Percentiles rank a stretch among this genome's conserved stretches.
Evolutionary conservation across 1,284 basidiomycete genomes (phyloP).

Genomic region (Ceratobasidium sp.): DNA sequence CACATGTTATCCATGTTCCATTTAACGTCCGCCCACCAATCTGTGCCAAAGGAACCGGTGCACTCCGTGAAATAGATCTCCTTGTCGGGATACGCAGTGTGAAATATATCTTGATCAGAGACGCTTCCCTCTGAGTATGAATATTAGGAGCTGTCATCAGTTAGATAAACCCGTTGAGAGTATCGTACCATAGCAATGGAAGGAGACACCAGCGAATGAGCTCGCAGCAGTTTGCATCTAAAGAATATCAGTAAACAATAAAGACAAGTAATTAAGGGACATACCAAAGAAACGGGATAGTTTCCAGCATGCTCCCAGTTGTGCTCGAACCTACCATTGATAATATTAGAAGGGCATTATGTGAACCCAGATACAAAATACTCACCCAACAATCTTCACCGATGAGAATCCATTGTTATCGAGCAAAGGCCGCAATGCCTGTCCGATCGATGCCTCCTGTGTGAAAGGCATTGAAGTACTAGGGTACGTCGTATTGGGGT

Average conservation of each 20-base stretch:
- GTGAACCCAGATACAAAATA: background rate
- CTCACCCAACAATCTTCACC: conserved; percentile 66
- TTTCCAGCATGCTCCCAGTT: conserved; percentile 67
- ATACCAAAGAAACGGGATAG: conserved; percentile 65
- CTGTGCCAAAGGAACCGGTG: conserved; percentile 64
- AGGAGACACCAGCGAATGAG: conserved; percentile 66
- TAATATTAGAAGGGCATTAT: too few relatives aligned
- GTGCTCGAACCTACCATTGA: conserved; percentile 62
- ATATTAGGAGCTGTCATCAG: background rate
- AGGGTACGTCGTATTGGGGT: conserved; percentile 68
- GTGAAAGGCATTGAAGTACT: conserved; percentile 62
- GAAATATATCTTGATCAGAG: conserved; percentile 62
- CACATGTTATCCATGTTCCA: conserved; percentile 77
- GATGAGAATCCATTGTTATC: conserved; percentile 64
- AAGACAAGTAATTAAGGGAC: conserved; percentile 24
- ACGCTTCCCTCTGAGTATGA: conserved; percentile 7
- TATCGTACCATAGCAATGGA: conserved; percentile 64
- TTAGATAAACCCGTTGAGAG: conserved; percentile 19
- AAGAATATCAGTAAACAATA: background rate
- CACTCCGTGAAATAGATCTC: conserved; percentile 69
- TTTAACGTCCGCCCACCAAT: conserved; percentile 64
- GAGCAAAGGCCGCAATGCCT: conserved; percentile 61
- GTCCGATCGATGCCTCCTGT: conserved; percentile 64
- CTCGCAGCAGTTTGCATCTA: conserved; percentile 65
- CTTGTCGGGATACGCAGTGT: conserved; percentile 62